Base-by-base conservation (phyloP, 768 basidiomycete species). In the Lactifluus volemus region DNA sequence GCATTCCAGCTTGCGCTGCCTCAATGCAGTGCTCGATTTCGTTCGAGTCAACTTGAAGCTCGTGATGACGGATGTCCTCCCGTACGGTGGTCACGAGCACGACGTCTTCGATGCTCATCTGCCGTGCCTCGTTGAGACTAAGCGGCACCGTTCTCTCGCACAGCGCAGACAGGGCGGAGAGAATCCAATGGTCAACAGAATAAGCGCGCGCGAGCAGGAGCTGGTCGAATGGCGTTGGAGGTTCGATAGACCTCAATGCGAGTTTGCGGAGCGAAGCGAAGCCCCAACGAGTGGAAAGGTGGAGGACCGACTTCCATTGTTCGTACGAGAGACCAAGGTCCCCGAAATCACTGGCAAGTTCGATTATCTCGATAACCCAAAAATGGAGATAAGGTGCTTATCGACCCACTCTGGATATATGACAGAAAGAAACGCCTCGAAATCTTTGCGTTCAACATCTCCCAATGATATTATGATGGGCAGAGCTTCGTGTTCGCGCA, bases 241-340 rank as follows among this genome's bases (percentile, higher is more conserved):
- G 58, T 2, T 59, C 53, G 12, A 66, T 59, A 2, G 45, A 53
- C 41, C 49, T 42, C 48, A 67, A 48, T 1, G 67, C 61, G 4
- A 67, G 60, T 30, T 58, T 59, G 11, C 67, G 67, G 47, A 65
- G 58, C 10, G 59, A 62, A 6, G 54, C 25, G 38, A 68, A 68
- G 12, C 51, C 55, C 67, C 67, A 68, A n/a, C 51, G 52, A 2
- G 60, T 57, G 39, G 67, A 55, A 17, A 68, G 63, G 15, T 49
- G 59, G 17, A 68, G 61, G 2, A 68, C 64, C 1, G 64, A 58
- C n/a, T 53, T 64, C 67, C 67, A 68, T 32, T 65, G 58, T 15
- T 63, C 64, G 17, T 58, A 63, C 14, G 53, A 59, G 36, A 63
- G 58, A 15, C 34, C 48, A 39, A 55, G 48, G 10, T 49, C 57